A percentile compares a stretch with the other conserved stretches of the same genome.
phyloP scores from a whole-genome alignment of 768 basidiomycete genomes.

The Xerocomellus intermedius region DNA sequence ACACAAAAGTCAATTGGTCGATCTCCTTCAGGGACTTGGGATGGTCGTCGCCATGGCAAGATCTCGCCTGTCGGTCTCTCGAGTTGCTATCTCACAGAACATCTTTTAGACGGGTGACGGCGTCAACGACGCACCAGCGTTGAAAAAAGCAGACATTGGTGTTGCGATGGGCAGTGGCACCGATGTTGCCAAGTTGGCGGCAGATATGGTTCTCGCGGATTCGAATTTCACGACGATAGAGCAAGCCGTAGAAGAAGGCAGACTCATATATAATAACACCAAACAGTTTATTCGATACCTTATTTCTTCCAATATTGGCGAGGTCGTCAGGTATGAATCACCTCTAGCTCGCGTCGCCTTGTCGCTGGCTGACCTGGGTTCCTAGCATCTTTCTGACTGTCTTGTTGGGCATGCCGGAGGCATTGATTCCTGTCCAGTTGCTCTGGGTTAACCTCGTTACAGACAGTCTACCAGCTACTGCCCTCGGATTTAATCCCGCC shows the following conservation, averaged over 20 bases:
- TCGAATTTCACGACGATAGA: slow-evolving; percentile 99
- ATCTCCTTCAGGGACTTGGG: slow-evolving; percentile 87
- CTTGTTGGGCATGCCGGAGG: slow-evolving; percentile 98
- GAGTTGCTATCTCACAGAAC: slow-evolving; percentile 8
- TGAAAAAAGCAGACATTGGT: slow-evolving; percentile 97
- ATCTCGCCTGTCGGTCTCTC: slow-evolving; percentile 6
- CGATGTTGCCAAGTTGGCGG: slow-evolving; percentile 96
- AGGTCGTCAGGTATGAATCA: slow-evolving; percentile 73
- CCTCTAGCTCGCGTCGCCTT: background rate
- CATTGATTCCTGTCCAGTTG: slow-evolving; percentile 94
- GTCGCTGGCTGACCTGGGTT: slow-evolving; percentile 3
- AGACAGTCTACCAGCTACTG: slow-evolving; percentile 94
- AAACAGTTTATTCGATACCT: slow-evolving; percentile 99
- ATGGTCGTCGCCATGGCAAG: slow-evolving; percentile 93
- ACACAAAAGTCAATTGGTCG: slow-evolving; percentile 94
- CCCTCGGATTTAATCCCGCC: slow-evolving; percentile 95
- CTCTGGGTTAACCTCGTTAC: slow-evolving; percentile 99
- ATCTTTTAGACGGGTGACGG: slow-evolving; percentile 82
- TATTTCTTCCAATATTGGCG: slow-evolving; percentile 97
- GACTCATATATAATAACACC: slow-evolving; percentile 98
- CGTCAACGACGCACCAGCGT: slow-evolving; percentile 95
- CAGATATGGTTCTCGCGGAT: slow-evolving; percentile 97
- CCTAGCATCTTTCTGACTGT: slow-evolving; percentile 93
- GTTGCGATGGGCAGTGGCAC: slow-evolving; percentile 99
- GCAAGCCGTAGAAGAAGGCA: slow-evolving; percentile 93